Conservation (phyloP, 2,329 filamentous ascomycete species). For the Neonectria ditissima region DNA sequence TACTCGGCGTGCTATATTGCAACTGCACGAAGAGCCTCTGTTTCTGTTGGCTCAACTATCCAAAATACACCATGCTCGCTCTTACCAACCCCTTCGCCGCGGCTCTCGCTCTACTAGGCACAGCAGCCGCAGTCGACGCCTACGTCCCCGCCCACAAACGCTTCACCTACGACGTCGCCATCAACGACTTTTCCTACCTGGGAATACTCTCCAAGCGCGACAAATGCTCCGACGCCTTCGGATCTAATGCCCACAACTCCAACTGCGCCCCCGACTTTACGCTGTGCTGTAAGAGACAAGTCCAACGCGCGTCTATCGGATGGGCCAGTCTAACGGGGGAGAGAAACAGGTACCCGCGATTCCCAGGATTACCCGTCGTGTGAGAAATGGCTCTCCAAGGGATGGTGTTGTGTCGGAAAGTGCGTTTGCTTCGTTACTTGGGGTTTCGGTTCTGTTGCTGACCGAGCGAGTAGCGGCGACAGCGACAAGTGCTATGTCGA, state of each 20-base stretch:
- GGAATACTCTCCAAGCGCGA: constrained; percentile 34
- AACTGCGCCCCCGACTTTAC: constrained; percentile 31
- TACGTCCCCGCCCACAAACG: constrained; percentile 28
- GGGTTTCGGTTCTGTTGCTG: not conserved
- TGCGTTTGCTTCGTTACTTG: constrained; percentile 11
- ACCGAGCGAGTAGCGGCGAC: constrained; percentile 19
- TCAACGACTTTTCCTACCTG: constrained; percentile 30
- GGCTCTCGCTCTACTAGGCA: constrained; percentile 14
- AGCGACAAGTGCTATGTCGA: constrained; percentile 32
- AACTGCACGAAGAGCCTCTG: not conserved
- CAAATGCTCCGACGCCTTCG: constrained; percentile 32
- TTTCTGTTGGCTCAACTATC: not conserved
- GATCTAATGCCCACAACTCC: constrained; percentile 26
- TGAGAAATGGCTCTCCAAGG: constrained; percentile 30
- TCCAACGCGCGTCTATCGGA: not conserved
- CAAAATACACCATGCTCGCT: constrained; percentile 6
- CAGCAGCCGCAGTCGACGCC: constrained; percentile 8
- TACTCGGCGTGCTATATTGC: not conserved
- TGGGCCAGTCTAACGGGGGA: not conserved
- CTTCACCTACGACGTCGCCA: constrained; percentile 18
- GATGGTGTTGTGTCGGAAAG: constrained; percentile 35
- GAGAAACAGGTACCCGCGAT: constrained; percentile 21
- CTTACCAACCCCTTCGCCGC: not conserved
- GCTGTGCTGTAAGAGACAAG: constrained; percentile 27
- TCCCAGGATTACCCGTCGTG: constrained; percentile 28